These are phyloP conservation scores for Colletotrichum tofieldiae DNA, from an alignment of 2,329 filamentous ascomycete species.

Conservation along the genomic window DNA sequence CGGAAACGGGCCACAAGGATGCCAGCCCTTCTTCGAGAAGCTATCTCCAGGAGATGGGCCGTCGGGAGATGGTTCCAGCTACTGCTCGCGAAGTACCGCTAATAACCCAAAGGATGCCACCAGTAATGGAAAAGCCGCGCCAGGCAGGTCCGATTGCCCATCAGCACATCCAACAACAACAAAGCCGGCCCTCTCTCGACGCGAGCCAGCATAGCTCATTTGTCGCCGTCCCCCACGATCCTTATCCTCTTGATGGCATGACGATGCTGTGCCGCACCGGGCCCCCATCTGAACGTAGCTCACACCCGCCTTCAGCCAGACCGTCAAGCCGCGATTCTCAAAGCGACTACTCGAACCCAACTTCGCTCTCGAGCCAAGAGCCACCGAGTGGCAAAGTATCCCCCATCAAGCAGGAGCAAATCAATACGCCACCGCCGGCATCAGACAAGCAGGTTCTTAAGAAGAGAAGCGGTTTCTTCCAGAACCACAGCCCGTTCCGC, in stretches of 20 bases:
- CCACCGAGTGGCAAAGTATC: constrained; percentile 81
- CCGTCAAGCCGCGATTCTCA: constrained; percentile 90
- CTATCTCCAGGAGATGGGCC: constrained; percentile 79
- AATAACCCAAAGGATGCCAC: constrained; percentile 65
- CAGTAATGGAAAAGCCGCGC: constrained; percentile 20
- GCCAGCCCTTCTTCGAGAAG: constrained; percentile 50
- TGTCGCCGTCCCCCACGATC: constrained; percentile 86
- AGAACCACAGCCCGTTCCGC: constrained; percentile 92
- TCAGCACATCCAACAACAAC: constrained; percentile 32
- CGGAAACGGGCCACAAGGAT: constrained; percentile 4
- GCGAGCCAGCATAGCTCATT: constrained; percentile 73
- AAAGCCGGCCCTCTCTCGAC: constrained; percentile 60
- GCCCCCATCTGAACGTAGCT: constrained; percentile 69
- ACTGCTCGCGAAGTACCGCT: constrained; percentile 66
- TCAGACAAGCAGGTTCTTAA: constrained; percentile 79
- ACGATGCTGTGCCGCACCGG: constrained; percentile 94
- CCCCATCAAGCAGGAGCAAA: constrained; percentile 76
- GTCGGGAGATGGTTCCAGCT: constrained; percentile 64
- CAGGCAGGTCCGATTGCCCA: constrained; percentile 30
- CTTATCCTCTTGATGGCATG: constrained; percentile 96
- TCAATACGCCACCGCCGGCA: constrained; percentile 59
- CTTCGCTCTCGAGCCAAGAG: constrained; percentile 90
- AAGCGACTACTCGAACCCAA: constrained; percentile 92
- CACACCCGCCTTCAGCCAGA: constrained; percentile 72
- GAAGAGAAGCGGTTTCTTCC: constrained; percentile 90